Conservation (phyloP, 148 eudicot species). For the Nyssa sinensis region DNA sequence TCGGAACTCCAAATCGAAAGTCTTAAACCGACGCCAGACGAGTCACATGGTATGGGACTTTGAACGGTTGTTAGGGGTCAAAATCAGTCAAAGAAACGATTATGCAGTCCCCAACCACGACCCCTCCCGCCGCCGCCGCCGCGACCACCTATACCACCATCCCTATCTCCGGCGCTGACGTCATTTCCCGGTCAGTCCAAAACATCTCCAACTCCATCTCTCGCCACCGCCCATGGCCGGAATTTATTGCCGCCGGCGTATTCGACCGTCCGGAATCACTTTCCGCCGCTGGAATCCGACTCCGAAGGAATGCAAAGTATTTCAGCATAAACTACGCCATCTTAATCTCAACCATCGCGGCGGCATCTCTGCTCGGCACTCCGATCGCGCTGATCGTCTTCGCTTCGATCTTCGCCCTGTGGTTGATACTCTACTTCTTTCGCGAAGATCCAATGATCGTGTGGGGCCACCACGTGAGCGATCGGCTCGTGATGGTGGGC, state of each 20-base stretch:
- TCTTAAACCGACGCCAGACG: too few species aligned
- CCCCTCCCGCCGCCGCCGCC: too few species aligned
- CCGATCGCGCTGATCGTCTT: conserved; percentile 32
- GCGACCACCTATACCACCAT: too few species aligned
- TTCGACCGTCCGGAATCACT: conserved; percentile 28
- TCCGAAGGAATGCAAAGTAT: conserved; percentile 33
- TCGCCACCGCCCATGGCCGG: conserved; percentile 50
- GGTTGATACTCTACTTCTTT: conserved; percentile 34
- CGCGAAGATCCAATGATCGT: conserved; percentile 39
- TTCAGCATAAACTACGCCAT: conserved; percentile 36
- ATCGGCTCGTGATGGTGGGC: conserved; percentile 25
- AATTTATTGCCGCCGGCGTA: conserved; percentile 28
- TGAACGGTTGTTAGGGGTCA: too few species aligned
- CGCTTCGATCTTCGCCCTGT: too few species aligned
- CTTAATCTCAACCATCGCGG: conserved; percentile 20
- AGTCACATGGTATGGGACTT: too few species aligned
- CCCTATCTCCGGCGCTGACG: too few species aligned
- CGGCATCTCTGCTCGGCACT: conserved; percentile 23
- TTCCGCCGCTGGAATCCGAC: conserved; percentile 16
- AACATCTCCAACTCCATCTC: conserved; percentile 38
- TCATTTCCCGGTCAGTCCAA: conserved; percentile 37
- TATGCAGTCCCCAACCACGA: too few species aligned
- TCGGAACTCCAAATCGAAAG: too few species aligned
- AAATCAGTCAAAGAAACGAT: too few species aligned
- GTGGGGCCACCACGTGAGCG: conserved; percentile 31